Evolutionary conservation across 2,329 filamentous ascomycete species (phyloP).

Genomic region (Colletotrichum aenigma): DNA sequence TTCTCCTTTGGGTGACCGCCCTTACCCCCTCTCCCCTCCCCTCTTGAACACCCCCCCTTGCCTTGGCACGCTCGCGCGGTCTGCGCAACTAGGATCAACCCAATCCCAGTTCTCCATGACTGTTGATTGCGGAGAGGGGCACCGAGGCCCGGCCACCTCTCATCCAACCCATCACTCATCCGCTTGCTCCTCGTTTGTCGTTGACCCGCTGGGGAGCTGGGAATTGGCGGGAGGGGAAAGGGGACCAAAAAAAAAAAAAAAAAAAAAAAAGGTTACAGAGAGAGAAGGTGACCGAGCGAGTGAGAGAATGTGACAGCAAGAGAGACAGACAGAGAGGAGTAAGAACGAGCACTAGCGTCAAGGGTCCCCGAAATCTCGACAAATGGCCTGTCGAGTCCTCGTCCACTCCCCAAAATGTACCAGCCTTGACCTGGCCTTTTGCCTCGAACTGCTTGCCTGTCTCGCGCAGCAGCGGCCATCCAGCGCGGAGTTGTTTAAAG

Average conservation of each 20-base stretch:
- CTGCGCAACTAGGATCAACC: conserved; percentile 14
- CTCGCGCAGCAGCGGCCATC: neutral
- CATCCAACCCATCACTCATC: neutral
- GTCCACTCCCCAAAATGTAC: neutral
- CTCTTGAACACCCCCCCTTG: neutral
- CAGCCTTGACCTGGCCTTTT: neutral
- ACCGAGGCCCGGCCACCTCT: neutral
- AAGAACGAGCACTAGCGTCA: neutral
- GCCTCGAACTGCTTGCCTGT: neutral
- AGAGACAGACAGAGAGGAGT: neutral
- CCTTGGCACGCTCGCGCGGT: neutral
- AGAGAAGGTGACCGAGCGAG: neutral
- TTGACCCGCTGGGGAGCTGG: neutral
- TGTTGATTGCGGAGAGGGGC: conserved; percentile 17
- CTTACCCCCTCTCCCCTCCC: neutral
- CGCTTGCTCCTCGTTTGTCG: neutral
- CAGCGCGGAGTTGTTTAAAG: too few relatives aligned
- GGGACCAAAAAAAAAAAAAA: too few relatives aligned
- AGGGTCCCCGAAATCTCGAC: neutral
- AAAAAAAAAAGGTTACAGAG: neutral
- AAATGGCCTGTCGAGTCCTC: neutral
- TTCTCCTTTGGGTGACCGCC: neutral
- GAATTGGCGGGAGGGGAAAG: neutral
- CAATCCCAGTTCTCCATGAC: conserved; percentile 3
- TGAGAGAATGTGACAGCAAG: neutral